Base-by-base conservation (phyloP, 164 flowering plant genomes). In the Vitis rotundifolia region DNA sequence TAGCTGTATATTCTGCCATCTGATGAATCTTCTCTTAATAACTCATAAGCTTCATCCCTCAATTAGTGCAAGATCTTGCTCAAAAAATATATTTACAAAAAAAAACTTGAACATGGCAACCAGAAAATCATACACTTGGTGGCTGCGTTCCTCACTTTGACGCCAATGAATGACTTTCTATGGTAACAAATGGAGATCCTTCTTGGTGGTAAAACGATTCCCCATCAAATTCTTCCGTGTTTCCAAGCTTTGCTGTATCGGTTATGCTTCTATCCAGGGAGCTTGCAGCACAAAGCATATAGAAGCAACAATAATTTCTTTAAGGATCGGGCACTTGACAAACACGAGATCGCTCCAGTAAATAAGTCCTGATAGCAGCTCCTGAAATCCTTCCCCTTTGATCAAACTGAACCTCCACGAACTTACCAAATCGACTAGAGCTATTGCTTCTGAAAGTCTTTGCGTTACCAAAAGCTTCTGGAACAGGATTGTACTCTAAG, bases 221-320 rank as follows among this genome's bases (percentile, higher is more conserved):
- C n/a, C n/a, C n/a, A n/a, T n/a, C n/a, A n/a, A n/a, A n/a, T n/a
- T n/a, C n/a, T n/a, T n/a, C n/a, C n/a, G n/a, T n/a, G n/a, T n/a
- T n/a, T n/a, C n/a, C n/a, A n/a, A n/a, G n/a, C n/a, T n/a, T n/a
- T n/a, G n/a, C n/a, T n/a, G n/a, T n/a, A n/a, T n/a, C n/a, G n/a
- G n/a, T n/a, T n/a, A n/a, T n/a, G n/a, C n/a, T n/a, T n/a, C n/a
- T n/a, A n/a, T n/a, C n/a, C n/a, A n/a, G n/a, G n/a, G n/a, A n/a
- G n/a, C n/a, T n/a, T 66, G 97, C 99, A 75, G 97, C 91, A 88
- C 99, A 96, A 79, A 96, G 94, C 99, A 96, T 93, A 80, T 96
- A 96, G 82, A 96, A 96, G 82, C 99, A 96, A 73, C 92, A 98
- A 75, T 96, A 96, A 76, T 96, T 96, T 83, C 99, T 85, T 80